Evolutionary conservation across 2,329 filamentous ascomycete species (phyloP), one percentile per base, ranked within the genome.

Genomic region (Colletotrichum australisinense): DNA sequence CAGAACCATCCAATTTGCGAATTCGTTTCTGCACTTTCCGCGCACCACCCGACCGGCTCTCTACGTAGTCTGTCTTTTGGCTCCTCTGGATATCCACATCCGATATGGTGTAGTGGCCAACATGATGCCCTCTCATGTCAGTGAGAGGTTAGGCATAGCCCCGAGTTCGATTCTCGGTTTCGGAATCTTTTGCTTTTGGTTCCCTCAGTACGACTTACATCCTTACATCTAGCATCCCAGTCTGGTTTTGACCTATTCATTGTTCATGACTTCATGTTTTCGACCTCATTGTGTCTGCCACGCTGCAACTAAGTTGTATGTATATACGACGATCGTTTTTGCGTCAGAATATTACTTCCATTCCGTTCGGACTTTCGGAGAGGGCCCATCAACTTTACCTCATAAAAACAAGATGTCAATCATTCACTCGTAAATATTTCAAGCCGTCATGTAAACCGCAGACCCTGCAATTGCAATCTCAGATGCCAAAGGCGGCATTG

Each of bases 51-150:
- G 0, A 5, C 11, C 1, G 1, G 3, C 4, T 35, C 32, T 12
- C 32, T 35, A 35, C 32, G 0, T 35, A 35, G 0, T 4, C 32
- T 0, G 4, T 11, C 2, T 5, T 32, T 32, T 4, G 32, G 32
- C 1, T 1, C 0, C 0, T 32, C 1, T 0, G 4, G 1, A 4
- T 19, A 26, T 55, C 30, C 59, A 46, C 11, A 57, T 71, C 35
- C 69, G 63, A 67, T 63, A 63, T 68, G 57, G 46, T 67, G 63
- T 67, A 71, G 57, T 57, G 69, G 69, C 69, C 57, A 71, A 71
- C 63, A 71, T 71, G 69, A 67, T 71, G 57, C 69, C 63, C 69
- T 67, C 63, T 71, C 69, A 67, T 12, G 0, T 2, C 1, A 3
- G 1, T 49, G 28, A 22, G 35, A 67, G 63, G 32, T 38, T 30